Evolutionary conservation across 139 green algal species (phyloP).

Genomic region (Limnomonas spitsbergensis): DNA sequence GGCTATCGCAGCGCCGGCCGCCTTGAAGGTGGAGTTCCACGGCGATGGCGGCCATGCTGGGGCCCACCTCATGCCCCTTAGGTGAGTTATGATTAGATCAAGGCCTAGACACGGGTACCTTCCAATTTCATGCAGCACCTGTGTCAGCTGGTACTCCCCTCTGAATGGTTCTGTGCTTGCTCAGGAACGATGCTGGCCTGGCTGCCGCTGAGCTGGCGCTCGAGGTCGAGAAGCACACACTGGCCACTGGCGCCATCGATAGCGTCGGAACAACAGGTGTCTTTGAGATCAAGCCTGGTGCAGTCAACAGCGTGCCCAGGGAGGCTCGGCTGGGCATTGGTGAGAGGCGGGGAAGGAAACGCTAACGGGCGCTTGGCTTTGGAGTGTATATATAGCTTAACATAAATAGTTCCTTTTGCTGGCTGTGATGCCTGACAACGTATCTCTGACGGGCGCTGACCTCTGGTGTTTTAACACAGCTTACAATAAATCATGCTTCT

Average conservation of each 20-base stretch:
- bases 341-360: constrained; percentile 22
- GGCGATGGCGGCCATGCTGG: constrained; percentile 84
- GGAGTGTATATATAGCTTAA: too few species aligned
- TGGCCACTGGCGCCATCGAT: constrained; percentile 65
- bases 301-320: constrained; percentile 86
- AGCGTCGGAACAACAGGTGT: constrained; percentile 80
- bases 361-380: too few species aligned
- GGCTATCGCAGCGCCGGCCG: constrained; percentile 89
- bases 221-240: constrained; percentile 59
- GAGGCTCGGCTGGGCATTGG: constrained; percentile 67
- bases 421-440: too few species aligned
- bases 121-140: too few species aligned
- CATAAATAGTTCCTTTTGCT: too few species aligned
- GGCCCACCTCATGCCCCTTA: constrained; percentile 70
- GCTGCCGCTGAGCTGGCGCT: constrained; percentile 88
- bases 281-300: constrained; percentile 77
- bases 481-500: too few species aligned
- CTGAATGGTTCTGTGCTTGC: neutral
- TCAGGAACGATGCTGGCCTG: constrained; percentile 82
- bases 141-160: too few species aligned
- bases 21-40: constrained; percentile 70
- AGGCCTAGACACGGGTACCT: too few species aligned
- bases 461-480: too few species aligned
- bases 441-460: too few species aligned
- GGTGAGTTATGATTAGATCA: too few species aligned